phyloP scores from a whole-genome alignment of 2,329 filamentous ascomycete genomes.

The Colletotrichum plurivorum region DNA sequence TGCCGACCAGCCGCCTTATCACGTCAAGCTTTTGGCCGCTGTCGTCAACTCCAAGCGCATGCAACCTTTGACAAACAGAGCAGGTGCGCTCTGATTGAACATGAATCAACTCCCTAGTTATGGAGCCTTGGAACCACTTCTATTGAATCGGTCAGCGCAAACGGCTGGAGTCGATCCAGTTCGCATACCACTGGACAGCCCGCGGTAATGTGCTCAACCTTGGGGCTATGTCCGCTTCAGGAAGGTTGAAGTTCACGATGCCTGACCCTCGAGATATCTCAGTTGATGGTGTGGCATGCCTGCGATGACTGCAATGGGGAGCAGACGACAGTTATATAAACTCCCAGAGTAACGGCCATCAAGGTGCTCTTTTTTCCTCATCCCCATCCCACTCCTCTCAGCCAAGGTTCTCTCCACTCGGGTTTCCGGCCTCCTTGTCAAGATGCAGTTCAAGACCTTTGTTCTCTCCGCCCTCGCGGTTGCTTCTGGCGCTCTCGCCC shows the following conservation, averaged over 20 bases:
- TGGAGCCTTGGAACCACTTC: conserved; percentile 10
- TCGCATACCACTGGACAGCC: not conserved
- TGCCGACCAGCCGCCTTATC: conserved; percentile 27
- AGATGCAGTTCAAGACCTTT: conserved; percentile 37
- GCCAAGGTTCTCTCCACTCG: conserved; percentile 25
- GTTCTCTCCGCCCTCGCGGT: conserved; percentile 36
- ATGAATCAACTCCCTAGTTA: conserved; percentile 10
- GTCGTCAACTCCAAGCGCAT: conserved; percentile 25
- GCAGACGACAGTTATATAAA: conserved; percentile 25
- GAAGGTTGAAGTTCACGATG: conserved; percentile 27
- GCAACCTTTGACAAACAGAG: conserved; percentile 20
- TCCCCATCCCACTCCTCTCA: conserved; percentile 25
- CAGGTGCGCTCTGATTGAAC: conserved; percentile 3
- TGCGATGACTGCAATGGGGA: conserved; percentile 1
- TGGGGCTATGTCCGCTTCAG: conserved; percentile 23
- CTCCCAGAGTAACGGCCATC: conserved; percentile 23
- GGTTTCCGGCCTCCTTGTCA: conserved; percentile 20
- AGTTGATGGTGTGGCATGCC: not conserved
- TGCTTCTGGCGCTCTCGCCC: conserved; percentile 33
- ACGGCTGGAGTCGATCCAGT: conserved; percentile 23
- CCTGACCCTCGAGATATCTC: not conserved
- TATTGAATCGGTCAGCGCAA: not conserved
- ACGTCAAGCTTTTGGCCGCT: conserved; percentile 13
- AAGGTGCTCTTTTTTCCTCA: conserved; percentile 13
- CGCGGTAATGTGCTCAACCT: not conserved